Evolutionary conservation across 2,329 filamentous ascomycete species (phyloP).

Genomic region (Massarina eburnea): DNA sequence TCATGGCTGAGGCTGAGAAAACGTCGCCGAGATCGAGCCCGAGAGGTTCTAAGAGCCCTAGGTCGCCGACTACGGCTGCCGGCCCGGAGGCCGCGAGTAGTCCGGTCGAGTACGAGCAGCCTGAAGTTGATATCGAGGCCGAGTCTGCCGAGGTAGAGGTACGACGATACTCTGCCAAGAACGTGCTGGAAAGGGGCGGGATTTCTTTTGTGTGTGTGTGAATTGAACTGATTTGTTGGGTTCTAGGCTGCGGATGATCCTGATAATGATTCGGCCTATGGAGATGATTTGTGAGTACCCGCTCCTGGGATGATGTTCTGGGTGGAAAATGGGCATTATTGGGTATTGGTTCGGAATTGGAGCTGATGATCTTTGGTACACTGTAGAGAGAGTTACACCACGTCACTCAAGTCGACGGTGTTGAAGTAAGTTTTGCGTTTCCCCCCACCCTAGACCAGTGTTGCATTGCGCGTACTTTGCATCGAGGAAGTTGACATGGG

Average conservation of each 20-base stretch:
- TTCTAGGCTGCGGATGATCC: background rate
- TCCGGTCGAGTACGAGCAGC: slow-evolving; percentile 1
- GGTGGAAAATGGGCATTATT: background rate
- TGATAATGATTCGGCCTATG: slow-evolving; percentile 20
- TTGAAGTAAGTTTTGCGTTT: slow-evolving; percentile 15
- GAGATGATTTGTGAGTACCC: slow-evolving; percentile 20
- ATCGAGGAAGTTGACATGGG: too few species aligned
- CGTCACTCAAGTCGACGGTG: slow-evolving; percentile 24
- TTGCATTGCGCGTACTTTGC: background rate
- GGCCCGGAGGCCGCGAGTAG: too few species aligned
- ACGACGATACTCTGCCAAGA: too few species aligned
- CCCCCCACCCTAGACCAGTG: background rate
- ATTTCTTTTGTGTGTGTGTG: background rate
- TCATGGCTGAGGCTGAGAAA: too few species aligned
- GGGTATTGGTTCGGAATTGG: background rate
- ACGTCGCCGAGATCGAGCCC: too few species aligned
- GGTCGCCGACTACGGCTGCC: too few species aligned
- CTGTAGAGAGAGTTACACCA: slow-evolving; percentile 24
- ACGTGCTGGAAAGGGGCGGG: background rate
- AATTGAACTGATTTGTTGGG: background rate
- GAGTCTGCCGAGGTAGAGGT: slow-evolving; percentile 10
- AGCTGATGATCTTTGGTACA: background rate
- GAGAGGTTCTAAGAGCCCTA: too few species aligned
- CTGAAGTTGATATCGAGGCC: slow-evolving; percentile 10
- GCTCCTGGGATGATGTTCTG: background rate